phyloP scores from a whole-genome alignment of 345 rosid genomes.

The Aegle marmelos region DNA sequence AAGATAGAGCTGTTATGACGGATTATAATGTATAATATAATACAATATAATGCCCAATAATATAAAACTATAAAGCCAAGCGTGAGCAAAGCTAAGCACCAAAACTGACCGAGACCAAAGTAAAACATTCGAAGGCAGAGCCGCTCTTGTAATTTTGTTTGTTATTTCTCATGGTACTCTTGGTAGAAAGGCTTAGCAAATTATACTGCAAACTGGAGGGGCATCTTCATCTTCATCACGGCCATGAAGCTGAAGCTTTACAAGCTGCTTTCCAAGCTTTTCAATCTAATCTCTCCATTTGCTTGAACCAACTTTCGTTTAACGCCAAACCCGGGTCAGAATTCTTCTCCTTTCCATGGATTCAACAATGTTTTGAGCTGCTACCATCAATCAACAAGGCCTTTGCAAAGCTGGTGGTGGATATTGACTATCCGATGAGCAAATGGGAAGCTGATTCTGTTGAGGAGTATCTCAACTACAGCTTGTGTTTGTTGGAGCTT shows the following conservation, averaged over 20 bases:
- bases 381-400: slow-evolving; percentile 42
- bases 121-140: neutral
- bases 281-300: slow-evolving; percentile 28
- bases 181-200: slow-evolving; percentile 35
- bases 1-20: no score
- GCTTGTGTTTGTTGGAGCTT: slow-evolving; percentile 43
- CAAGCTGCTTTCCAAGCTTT: slow-evolving; percentile 35
- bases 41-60: no score
- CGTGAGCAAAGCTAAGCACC: neutral
- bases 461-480: slow-evolving; percentile 47
- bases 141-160: neutral
- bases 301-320: slow-evolving; percentile 24
- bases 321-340: slow-evolving; percentile 27
- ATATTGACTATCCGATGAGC: slow-evolving; percentile 42
- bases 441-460: slow-evolving; percentile 38
- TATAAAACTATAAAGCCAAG: neutral
- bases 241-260: slow-evolving; percentile 27
- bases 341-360: slow-evolving; percentile 37
- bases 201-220: slow-evolving; percentile 46
- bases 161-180: slow-evolving; percentile 30
- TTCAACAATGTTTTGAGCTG: slow-evolving; percentile 41
- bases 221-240: slow-evolving; percentile 21
- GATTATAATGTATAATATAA: no score
- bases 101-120: neutral
- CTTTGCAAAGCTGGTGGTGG: slow-evolving; percentile 47